Conservation (phyloP, 306 rosid species). For the Cucumis sativus region DNA sequence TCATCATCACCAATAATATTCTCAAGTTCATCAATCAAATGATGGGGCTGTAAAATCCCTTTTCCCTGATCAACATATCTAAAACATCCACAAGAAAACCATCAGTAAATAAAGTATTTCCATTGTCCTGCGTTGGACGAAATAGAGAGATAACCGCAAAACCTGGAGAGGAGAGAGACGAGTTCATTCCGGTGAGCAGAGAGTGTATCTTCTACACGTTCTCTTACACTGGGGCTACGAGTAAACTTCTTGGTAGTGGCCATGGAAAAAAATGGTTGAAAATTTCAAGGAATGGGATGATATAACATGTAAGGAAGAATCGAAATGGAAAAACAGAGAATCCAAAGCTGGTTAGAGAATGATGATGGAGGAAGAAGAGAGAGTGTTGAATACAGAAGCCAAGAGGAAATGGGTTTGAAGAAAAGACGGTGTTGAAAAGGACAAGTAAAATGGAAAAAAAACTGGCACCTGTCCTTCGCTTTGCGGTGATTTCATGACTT, state of each 20-base stretch:
- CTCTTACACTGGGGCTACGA: slow-evolving; percentile 59
- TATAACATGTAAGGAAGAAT: neutral
- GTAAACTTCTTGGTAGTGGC: slow-evolving; percentile 36
- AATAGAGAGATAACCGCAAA: neutral
- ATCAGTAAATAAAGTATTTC: neutral
- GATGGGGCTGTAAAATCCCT: slow-evolving; percentile 85
- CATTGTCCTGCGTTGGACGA: too few relatives aligned
- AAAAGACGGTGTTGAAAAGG: neutral
- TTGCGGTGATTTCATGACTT: neutral
- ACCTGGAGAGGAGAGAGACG: slow-evolving; percentile 87
- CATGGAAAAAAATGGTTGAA: slow-evolving; percentile 24
- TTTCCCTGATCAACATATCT: slow-evolving; percentile 85
- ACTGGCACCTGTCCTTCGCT: neutral
- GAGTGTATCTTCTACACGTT: slow-evolving; percentile 72
- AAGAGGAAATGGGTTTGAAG: neutral
- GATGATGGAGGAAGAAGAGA: too few relatives aligned
- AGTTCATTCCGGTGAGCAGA: slow-evolving; percentile 79
- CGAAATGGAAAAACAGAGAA: neutral
- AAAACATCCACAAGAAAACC: neutral
- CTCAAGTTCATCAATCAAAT: slow-evolving; percentile 65
- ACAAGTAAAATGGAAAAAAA: neutral
- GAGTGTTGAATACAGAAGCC: neutral
- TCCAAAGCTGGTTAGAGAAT: neutral
- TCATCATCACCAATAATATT: slow-evolving; percentile 26
- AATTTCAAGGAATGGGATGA: neutral